Evolutionary conservation across 192 early-diverging fungal genomes (phyloP), one percentile per base, ranked within the genome.

Genomic region (Mortierella claussenii): DNA sequence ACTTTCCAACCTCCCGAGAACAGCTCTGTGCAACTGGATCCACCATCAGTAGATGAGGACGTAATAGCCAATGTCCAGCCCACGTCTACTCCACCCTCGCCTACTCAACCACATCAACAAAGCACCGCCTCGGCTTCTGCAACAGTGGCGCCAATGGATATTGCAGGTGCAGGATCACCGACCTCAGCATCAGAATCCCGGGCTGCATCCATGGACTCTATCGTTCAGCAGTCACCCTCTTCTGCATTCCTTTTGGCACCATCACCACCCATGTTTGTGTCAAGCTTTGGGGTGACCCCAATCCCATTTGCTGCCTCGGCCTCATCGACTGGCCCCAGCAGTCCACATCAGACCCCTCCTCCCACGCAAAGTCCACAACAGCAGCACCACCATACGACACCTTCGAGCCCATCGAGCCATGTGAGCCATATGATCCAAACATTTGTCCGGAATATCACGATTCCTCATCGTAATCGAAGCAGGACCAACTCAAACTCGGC

Each of bases 401-500:
- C 70, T 0, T 57, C 62, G 31, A 75, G 63, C n/a, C 70, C 70
- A 0, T 55, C 62, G 4, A 75, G 56, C 18, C 63, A 66, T 49
- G 43, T 76, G 51, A 32, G 73, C 40, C 64, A 76, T 24, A 76
- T 76, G 73, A 34, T 76, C 30, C 73, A 76, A 44, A 76, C 61
- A 44, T 62, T 76, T 67, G 73, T 76, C 5, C 43, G 73, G 0
- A 76, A 67, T 40, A 76, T 76, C 33, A 56, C 63, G 0, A 74
- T 74, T 48, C 65, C 73, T 6, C 64, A 60, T 36, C 62, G 70
- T 9, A 76, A 66, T 59, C 58, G 73, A 4, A 76, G 73, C 59
- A 58, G 73, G 59, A 76, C 73, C 26, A 76, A 76, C 34, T 76
- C 73, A 20, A 66, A 52, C 31, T 67, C 73, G 28, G 73, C 73